Evolutionary conservation across 1,284 basidiomycete genomes (phyloP).

Genomic region (Cystodermella granulosa): DNA sequence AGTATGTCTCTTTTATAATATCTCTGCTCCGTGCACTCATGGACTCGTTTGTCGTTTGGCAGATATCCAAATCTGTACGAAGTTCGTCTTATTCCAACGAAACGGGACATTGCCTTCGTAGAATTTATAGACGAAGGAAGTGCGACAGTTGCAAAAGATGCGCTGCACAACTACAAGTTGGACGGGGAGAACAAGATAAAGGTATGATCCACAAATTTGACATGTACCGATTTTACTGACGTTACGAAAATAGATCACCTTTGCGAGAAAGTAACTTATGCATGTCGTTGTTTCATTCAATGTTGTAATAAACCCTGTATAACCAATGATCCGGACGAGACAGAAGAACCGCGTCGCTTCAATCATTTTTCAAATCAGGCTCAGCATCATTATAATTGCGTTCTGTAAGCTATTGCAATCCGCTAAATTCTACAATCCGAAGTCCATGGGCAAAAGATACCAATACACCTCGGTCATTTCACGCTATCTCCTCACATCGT

Average conservation of each 20-base stretch:
- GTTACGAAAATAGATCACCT: conserved; percentile 34
- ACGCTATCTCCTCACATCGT: not conserved
- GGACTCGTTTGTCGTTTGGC: conserved; percentile 4
- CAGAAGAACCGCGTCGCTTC: too few species aligned
- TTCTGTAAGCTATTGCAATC: too few species aligned
- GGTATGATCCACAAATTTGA: conserved; percentile 40
- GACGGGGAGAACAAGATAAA: conserved; percentile 97
- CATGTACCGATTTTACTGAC: conserved; percentile 3
- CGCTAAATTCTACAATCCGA: too few species aligned
- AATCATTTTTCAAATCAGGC: too few species aligned
- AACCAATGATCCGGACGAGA: too few species aligned
- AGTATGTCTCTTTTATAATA: conserved; percentile 49
- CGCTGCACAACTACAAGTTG: conserved; percentile 92
- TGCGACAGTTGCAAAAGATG: conserved; percentile 87
- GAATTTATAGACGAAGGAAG: conserved; percentile 88
- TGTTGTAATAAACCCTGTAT: too few species aligned
- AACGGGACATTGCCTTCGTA: conserved; percentile 94
- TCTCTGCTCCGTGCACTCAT: conserved; percentile 12
- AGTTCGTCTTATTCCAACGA: conserved; percentile 93
- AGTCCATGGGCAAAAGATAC: too few species aligned
- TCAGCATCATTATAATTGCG: too few species aligned
- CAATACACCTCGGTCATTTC: too few species aligned
- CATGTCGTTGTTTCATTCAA: too few species aligned
- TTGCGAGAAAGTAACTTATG: conserved; percentile 42
- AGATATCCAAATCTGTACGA: conserved; percentile 90